Evolutionary conservation across 2,329 filamentous ascomycete genomes (phyloP), one percentile per base, ranked within the genome.

Genomic region (Grosmannia clavigera): DNA sequence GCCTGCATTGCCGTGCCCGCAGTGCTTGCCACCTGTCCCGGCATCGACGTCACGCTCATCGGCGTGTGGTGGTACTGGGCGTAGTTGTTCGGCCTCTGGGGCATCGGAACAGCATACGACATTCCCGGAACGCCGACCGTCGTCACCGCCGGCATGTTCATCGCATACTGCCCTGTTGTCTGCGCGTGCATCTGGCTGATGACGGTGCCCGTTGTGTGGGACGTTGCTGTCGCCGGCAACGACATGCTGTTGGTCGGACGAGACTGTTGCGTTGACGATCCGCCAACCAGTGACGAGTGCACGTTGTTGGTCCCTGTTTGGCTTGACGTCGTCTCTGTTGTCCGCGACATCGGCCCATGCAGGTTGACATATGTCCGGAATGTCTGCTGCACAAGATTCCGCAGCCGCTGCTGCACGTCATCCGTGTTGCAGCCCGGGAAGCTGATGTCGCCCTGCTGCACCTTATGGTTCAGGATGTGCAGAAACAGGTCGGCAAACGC

Each of bases 401-500:
- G 60, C 22, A 67, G 60, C 0, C 63, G 63, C 29, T 65, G 60
- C 16, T 63, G 61, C 43, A 65, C 55, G 10, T 64, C 61, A 4
- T 65, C 60, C 11, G 58, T 57, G 38, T 58, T 55, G 56, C 48
- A 60, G 14, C 40, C 60, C 0, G 60, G 55, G 29, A 65, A 58
- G n/a, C 59, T 61, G 16, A 68, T 65, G 60, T 68, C 66, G 19
- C 65, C 64, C 54, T 65, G 64, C 40, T 62, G 61, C 40, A 66
- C 60, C 55, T 65, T 67, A 62, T 68, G 66, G 60, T 64, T 63
- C 16, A 68, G 61, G 22, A 67, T 67, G 59, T 62, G 63, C 33
- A 64, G 16, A 55, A 68, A 68, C 25, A 67, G 64, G 25, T 63
- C 62, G 31, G 61, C 63, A 61, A 68, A 68, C 14, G 61, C 61